Evolutionary conservation across 2,329 filamentous ascomycete genomes (phyloP), one percentile per base, ranked within the genome.

Genomic region (Hypoxylon sp.): DNA sequence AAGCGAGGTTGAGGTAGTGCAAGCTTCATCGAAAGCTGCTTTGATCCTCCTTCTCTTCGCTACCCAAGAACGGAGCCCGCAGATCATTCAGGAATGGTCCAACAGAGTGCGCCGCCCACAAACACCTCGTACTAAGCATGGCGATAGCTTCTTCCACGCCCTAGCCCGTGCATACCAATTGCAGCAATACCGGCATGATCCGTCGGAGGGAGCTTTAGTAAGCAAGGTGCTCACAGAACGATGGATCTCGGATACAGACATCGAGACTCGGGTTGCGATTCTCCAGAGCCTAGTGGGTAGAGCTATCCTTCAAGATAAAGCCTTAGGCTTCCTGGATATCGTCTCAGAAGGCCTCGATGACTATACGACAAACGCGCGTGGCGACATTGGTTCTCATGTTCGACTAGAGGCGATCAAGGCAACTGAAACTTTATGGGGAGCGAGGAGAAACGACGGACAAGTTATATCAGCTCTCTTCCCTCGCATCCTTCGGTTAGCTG

Each of bases 351-450:
- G 91, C 0, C 81, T 99, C 30, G 91, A 95, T 72, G 95, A 99
- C 77, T 98, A 98, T 76, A 97, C 93, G 0, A 95, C 93, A 2
- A 95, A 93, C 72, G 91, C 95, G 13, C 86, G 94, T 63, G 96
- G 96, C 14, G 96, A 99, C 76, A 87, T 98, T 54, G 96, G 96
- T 4, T 97, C 95, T 0, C 88, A 95, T 58, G 92, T 97, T 3
- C 88, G 96, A 2, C 83, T 95, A 4, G 91, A 95, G 78, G 95
- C 93, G 25, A 86, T 98, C 11, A 86, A 91, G 77, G 95, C 93
- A 14, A 88, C 95, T 1, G 88, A 88, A 66, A 89, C 89, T 2
- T 84, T 94, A 1, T 89, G 86, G 81, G 73, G 74, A 42, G 20
- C 58, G 6, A 64, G 69, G 40, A 68, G 46, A 27, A n/a, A 27